These are phyloP conservation scores for Myrmaecium sp. DNA, from an alignment of 2,329 filamentous ascomycete genomes.

Conservation along the genomic window DNA sequence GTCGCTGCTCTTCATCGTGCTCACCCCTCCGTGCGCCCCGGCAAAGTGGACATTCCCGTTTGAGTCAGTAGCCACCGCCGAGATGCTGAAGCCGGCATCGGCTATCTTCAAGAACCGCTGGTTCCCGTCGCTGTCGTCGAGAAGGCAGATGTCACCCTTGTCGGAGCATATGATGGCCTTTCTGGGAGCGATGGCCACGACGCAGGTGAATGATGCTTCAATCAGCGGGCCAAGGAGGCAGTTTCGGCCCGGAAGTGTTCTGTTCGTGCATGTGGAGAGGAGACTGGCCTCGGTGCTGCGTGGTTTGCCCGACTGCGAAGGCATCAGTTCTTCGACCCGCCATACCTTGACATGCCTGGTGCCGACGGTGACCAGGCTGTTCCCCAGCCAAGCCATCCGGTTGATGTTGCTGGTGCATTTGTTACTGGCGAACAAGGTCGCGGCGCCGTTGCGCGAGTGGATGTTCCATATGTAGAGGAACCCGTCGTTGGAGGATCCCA, in stretches of 20 bases:
- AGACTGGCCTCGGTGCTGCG: constrained; percentile 27
- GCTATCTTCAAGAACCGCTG: constrained; percentile 53
- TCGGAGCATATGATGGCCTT: constrained; percentile 77
- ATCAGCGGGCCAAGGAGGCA: constrained; percentile 66
- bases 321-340: constrained; percentile 54
- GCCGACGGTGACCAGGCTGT: constrained; percentile 67
- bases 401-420: constrained; percentile 79
- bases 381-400: constrained; percentile 82
- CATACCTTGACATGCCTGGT: constrained; percentile 88
- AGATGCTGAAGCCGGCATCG: constrained; percentile 49
- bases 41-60: constrained; percentile 49
- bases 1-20: constrained; percentile 25
- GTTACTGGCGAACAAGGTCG: constrained; percentile 70
- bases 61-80: constrained; percentile 44
- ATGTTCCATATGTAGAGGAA: constrained; percentile 86
- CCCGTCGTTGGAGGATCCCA: constrained; percentile 81
- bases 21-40: constrained; percentile 43
- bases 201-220: constrained; percentile 70
- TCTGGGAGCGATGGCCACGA: constrained; percentile 51
- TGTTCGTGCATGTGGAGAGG: constrained; percentile 28
- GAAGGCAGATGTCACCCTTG: constrained; percentile 70
- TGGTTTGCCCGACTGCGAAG: constrained; percentile 33
- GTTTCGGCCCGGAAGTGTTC: constrained; percentile 71
- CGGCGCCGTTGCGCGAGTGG: constrained; percentile 63
- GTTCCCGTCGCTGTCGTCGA: constrained; percentile 59